Conservation (phyloP, 306 rosid species). For the Gillenia trifoliata region DNA sequence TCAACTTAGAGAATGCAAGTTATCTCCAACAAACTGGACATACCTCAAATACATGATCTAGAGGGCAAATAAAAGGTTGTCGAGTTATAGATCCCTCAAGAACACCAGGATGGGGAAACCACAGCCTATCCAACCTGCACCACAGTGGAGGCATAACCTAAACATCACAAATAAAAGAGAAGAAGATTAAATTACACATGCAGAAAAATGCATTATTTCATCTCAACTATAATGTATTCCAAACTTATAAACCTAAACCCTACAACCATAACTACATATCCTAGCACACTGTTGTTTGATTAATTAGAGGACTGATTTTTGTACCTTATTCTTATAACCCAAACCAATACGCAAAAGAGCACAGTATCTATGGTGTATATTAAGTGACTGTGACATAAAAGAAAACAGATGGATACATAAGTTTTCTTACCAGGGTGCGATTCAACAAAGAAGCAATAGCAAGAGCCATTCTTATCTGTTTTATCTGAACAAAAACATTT, state of each 20-base stretch:
- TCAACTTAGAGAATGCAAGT: neutral
- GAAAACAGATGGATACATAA: neutral
- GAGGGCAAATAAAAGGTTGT: constrained; percentile 93
- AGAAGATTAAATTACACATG: constrained; percentile 21
- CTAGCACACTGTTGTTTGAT: neutral
- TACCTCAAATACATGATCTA: constrained; percentile 99
- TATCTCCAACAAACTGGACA: constrained; percentile 17
- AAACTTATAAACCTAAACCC: neutral
- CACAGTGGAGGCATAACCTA: constrained; percentile 99
- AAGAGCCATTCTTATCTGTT: constrained; percentile 86
- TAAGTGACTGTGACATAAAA: neutral
- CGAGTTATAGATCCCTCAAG: constrained; percentile 83
- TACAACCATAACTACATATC: neutral
- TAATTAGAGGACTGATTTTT: neutral
- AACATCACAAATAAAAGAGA: constrained; percentile 20
- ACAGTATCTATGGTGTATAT: neutral
- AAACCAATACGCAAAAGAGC: neutral
- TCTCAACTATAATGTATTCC: neutral
- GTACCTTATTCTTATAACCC: neutral
- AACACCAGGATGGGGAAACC: constrained; percentile 96
- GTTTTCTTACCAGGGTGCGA: constrained; percentile 81
- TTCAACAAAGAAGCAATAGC: constrained; percentile 84
- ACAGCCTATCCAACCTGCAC: constrained; percentile 97
- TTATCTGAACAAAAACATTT: constrained; percentile 56
- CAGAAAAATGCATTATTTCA: constrained; percentile 6